These are phyloP conservation scores for Euphorbia tirucalli DNA, from an alignment of 345 rosid species.

Conservation along the genomic window DNA sequence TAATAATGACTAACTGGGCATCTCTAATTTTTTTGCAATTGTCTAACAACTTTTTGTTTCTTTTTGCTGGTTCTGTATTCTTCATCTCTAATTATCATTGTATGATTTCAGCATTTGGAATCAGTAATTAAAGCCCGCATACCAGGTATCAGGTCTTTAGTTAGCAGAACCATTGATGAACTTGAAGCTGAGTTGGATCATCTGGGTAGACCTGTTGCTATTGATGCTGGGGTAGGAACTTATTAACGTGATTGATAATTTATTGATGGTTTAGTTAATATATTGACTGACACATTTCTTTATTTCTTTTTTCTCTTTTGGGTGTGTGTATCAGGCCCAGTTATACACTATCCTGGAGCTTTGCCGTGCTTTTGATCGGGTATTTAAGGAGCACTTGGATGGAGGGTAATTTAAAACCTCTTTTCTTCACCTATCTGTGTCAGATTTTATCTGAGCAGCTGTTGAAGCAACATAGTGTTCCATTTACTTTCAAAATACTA, in stretches of 20 bases:
- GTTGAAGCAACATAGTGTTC: background rate
- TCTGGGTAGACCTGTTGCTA: conserved; percentile 32
- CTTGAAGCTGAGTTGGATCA: conserved; percentile 32
- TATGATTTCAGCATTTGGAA: conserved; percentile 29
- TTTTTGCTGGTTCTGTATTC: conserved; percentile 1
- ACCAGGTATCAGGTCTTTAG: conserved; percentile 29
- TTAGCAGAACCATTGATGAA: conserved; percentile 31
- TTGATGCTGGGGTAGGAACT: conserved; percentile 34
- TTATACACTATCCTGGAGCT: conserved; percentile 73
- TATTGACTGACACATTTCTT: background rate
- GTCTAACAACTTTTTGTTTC: background rate
- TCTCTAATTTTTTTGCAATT: background rate
- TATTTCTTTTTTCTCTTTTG: background rate
- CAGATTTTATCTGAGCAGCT: background rate
- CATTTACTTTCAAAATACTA: background rate
- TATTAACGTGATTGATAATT: background rate
- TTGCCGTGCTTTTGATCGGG: conserved; percentile 80
- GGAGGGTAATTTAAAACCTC: conserved; percentile 63
- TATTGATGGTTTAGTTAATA: background rate
- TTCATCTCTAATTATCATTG: background rate
- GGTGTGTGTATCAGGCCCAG: conserved; percentile 56
- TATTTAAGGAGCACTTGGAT: conserved; percentile 92
- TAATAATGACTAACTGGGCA: background rate
- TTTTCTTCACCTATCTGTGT: background rate
- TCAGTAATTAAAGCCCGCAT: conserved; percentile 32